These are phyloP conservation scores for Staphylotrichum tortipilum DNA, from an alignment of 495 filamentous ascomycete genomes.

Conservation along the genomic window DNA sequence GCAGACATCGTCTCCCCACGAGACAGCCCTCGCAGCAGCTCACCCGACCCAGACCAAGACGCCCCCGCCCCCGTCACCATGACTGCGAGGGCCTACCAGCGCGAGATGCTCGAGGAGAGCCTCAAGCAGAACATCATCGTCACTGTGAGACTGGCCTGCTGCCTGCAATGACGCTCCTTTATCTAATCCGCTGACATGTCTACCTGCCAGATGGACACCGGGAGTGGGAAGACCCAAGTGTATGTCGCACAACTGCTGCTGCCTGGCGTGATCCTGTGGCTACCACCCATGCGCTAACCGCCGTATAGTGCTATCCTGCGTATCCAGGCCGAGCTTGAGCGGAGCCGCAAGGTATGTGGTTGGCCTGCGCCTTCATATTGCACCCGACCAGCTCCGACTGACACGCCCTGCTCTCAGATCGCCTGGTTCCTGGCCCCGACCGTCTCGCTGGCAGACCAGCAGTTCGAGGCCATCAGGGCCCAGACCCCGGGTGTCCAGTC, in stretches of 20 bases:
- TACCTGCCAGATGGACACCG: constrained; percentile 75
- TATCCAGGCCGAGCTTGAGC: constrained; percentile 68
- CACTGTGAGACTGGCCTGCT: constrained; percentile 43
- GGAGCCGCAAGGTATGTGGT: constrained; percentile 51
- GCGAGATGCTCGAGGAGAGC: constrained; percentile 85
- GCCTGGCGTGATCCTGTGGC: too few relatives aligned
- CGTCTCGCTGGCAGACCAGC: constrained; percentile 65
- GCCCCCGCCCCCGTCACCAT: constrained; percentile 19
- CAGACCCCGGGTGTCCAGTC: constrained; percentile 57
- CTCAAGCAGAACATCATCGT: constrained; percentile 76
- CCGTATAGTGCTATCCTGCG: constrained; percentile 73
- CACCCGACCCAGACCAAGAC: background rate
- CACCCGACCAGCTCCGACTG: too few relatives aligned
- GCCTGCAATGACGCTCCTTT: background rate
- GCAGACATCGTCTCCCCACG: background rate
- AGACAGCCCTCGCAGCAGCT: constrained; percentile 6
- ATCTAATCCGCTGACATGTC: background rate
- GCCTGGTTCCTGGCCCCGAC: constrained; percentile 85
- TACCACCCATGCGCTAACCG: too few relatives aligned
- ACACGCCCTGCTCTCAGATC: too few relatives aligned
- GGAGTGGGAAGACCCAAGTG: constrained; percentile 89
- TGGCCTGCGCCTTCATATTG: too few relatives aligned
- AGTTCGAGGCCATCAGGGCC: constrained; percentile 51
- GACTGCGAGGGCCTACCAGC: constrained; percentile 65
- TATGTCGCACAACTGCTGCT: too few relatives aligned